Conservation (phyloP, 2,329 filamentous ascomycete genomes). For the Cryoendolithus antarcticus region DNA sequence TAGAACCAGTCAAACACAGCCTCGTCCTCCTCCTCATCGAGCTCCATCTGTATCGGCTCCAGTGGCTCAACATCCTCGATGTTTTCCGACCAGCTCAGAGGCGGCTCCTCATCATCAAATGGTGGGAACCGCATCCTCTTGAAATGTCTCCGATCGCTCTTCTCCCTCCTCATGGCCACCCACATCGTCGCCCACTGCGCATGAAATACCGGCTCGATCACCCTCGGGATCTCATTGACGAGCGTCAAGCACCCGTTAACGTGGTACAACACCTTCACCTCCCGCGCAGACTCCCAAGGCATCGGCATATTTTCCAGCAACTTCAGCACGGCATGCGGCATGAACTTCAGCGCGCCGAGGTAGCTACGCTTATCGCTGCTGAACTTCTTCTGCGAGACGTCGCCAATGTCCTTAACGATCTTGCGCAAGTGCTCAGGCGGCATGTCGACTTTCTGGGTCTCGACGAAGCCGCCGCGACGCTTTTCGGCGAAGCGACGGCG, state of each 20-base stretch:
- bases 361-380: slow-evolving; percentile 98
- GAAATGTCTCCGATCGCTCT: slow-evolving; percentile 89
- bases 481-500: slow-evolving; percentile 93
- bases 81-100: slow-evolving; percentile 95
- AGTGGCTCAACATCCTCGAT: slow-evolving; percentile 96
- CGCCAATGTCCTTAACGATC: slow-evolving; percentile 95
- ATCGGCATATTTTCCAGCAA: slow-evolving; percentile 98
- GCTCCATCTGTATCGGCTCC: slow-evolving; percentile 96
- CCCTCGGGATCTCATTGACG: slow-evolving; percentile 90
- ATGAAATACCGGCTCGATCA: slow-evolving; percentile 95
- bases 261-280: slow-evolving; percentile 96
- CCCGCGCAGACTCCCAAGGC: slow-evolving; percentile 93
- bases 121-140: slow-evolving; percentile 98
- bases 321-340: slow-evolving; percentile 97
- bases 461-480: slow-evolving; percentile 88
- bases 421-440: slow-evolving; percentile 96
- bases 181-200: slow-evolving; percentile 99
- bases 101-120: slow-evolving; percentile 96
- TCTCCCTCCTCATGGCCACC: slow-evolving; percentile 95
- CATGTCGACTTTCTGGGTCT: slow-evolving; percentile 98
- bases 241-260: slow-evolving; percentile 94
- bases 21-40: slow-evolving; percentile 84
- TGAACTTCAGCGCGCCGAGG: slow-evolving; percentile 93
- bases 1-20: slow-evolving; percentile 97
- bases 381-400: slow-evolving; percentile 99